Conservation (phyloP, 2,329 filamentous ascomycete genomes). For the Nothomitra cinnamomea region DNA sequence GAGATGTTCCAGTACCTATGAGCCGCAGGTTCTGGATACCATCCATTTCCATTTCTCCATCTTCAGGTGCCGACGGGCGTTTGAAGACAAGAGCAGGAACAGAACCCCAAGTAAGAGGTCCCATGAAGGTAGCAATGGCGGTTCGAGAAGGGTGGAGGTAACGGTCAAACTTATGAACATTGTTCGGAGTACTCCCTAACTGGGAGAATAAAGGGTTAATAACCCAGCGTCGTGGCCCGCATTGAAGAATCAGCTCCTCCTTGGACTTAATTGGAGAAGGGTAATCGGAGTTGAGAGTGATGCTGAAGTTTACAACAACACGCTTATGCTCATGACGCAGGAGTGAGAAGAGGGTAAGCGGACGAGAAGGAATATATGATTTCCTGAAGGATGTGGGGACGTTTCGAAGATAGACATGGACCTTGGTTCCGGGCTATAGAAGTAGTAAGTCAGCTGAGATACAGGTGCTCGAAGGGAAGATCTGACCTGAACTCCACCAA, state of each 20-base stretch:
- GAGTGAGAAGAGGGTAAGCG: slow-evolving; percentile 67
- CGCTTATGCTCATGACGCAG: slow-evolving; percentile 91
- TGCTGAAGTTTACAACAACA: slow-evolving; percentile 74
- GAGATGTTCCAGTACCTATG: slow-evolving; percentile 71
- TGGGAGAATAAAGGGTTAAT: slow-evolving; percentile 86
- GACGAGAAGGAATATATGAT: slow-evolving; percentile 35
- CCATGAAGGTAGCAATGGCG: slow-evolving; percentile 77
- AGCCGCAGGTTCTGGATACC: slow-evolving; percentile 42
- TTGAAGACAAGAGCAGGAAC: slow-evolving; percentile 85
- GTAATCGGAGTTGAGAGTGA: slow-evolving; percentile 67
- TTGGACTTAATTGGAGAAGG: slow-evolving; percentile 71
- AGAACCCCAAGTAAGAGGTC: slow-evolving; percentile 80
- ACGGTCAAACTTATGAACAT: slow-evolving; percentile 92
- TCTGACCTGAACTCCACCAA: slow-evolving; percentile 57
- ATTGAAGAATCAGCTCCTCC: slow-evolving; percentile 81
- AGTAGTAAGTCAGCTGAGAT: too few species aligned
- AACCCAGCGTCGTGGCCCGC: slow-evolving; percentile 69
- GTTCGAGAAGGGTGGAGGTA: slow-evolving; percentile 83
- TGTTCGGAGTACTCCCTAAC: slow-evolving; percentile 78
- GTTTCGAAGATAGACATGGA: slow-evolving; percentile 56
- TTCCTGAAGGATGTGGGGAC: slow-evolving; percentile 37
- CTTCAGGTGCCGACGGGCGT: slow-evolving; percentile 15
- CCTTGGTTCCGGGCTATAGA: slow-evolving; percentile 53
- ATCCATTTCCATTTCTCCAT: not conserved
- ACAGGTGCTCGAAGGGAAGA: not conserved